Evolutionary conservation across 2,329 filamentous ascomycete genomes (phyloP).

Genomic region (Colletotrichum ledebouriae): DNA sequence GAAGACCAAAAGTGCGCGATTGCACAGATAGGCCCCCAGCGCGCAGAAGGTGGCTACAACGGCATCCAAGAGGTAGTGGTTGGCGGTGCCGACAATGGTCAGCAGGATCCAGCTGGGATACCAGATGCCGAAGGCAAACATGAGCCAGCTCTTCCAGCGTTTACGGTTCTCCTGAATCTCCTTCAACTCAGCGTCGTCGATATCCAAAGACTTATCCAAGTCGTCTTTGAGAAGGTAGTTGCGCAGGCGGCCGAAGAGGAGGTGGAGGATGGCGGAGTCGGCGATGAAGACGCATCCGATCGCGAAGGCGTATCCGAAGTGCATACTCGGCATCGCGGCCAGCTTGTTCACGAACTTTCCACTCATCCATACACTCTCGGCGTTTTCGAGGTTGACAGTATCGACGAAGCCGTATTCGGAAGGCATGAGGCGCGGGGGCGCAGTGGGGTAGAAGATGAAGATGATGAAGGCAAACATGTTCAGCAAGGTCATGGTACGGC

Average conservation of each 20-base stretch:
- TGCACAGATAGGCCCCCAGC: slow-evolving; percentile 67
- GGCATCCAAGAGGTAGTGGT: slow-evolving; percentile 76
- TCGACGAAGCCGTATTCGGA: slow-evolving; percentile 72
- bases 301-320: slow-evolving; percentile 69
- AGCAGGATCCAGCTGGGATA: slow-evolving; percentile 68
- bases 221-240: slow-evolving; percentile 38
- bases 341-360: slow-evolving; percentile 70
- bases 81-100: slow-evolving; percentile 72
- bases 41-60: slow-evolving; percentile 74
- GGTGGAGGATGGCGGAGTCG: slow-evolving; percentile 62
- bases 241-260: slow-evolving; percentile 48
- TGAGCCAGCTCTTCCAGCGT: slow-evolving; percentile 47
- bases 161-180: slow-evolving; percentile 45
- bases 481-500: slow-evolving; percentile 65
- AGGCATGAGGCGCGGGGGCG: slow-evolving; percentile 73
- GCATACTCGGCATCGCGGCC: slow-evolving; percentile 70
- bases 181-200: slow-evolving; percentile 43
- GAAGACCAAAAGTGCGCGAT: slow-evolving; percentile 68
- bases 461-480: slow-evolving; percentile 72
- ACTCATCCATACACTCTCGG: slow-evolving; percentile 75
- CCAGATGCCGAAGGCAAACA: slow-evolving; percentile 58
- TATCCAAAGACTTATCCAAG: slow-evolving; percentile 38
- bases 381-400: slow-evolving; percentile 65
- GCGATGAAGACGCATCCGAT: slow-evolving; percentile 67
- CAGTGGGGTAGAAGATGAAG: slow-evolving; percentile 74